phyloP scores from a whole-genome alignment of 176 grass and related monocot genomes.

The Thinopyrum elongatum region DNA sequence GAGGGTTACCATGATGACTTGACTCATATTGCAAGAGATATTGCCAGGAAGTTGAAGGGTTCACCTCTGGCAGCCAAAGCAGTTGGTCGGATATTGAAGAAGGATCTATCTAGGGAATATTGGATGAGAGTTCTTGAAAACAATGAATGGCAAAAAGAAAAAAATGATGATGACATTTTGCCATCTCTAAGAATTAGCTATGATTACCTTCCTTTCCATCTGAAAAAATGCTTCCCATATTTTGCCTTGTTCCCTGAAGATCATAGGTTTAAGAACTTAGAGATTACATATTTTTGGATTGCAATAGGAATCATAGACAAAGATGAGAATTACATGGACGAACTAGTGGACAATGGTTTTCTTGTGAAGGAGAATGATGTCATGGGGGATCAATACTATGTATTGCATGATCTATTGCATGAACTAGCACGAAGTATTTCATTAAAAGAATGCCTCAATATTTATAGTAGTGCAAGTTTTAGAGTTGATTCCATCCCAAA shows the following conservation, averaged over 20 bases:
- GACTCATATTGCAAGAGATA: background rate
- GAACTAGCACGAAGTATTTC: background rate
- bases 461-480: background rate
- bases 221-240: background rate
- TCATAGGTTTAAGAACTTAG: background rate
- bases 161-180: background rate
- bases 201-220: background rate
- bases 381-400: background rate
- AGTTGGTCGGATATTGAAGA: background rate
- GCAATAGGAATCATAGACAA: background rate
- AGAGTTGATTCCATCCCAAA: background rate
- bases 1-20: background rate
- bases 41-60: background rate
- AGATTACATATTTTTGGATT: background rate
- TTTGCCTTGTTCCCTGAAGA: background rate
- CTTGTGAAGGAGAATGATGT: background rate
- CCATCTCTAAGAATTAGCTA: background rate
- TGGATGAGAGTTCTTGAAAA: background rate
- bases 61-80: background rate
- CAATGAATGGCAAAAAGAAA: background rate
- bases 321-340: background rate
- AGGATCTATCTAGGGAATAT: background rate
- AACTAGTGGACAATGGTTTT: background rate
- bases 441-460: background rate
- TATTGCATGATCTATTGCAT: background rate